phyloP scores from a whole-genome alignment of 306 rosid species.

The Rubus parviflorus region DNA sequence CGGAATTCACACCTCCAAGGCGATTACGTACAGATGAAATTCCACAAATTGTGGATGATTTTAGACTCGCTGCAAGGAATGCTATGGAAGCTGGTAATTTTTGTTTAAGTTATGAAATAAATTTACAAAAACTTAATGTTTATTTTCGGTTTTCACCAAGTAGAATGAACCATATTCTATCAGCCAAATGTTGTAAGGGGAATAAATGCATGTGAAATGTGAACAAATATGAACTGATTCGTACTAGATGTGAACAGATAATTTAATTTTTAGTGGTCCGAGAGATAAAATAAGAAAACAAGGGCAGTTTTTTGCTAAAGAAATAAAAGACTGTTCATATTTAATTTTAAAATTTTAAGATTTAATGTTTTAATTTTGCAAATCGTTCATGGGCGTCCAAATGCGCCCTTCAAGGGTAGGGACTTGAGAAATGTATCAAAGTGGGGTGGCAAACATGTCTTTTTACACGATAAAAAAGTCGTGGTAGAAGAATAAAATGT shows the following conservation, averaged over 20 bases:
- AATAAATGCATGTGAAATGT: too few relatives aligned
- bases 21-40: conserved; percentile 51
- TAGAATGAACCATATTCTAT: neutral
- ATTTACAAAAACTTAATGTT: neutral
- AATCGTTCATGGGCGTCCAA: too few relatives aligned
- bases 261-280: neutral
- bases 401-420: too few relatives aligned
- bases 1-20: conserved; percentile 51
- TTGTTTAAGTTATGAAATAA: neutral
- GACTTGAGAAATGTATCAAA: too few relatives aligned
- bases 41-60: conserved; percentile 47
- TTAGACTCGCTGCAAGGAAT: conserved; percentile 48
- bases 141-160: neutral
- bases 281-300: neutral
- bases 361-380: neutral
- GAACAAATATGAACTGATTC: too few relatives aligned
- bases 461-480: neutral
- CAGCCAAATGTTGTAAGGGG: neutral
- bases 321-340: neutral
- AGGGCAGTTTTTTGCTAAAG: neutral
- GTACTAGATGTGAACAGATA: too few relatives aligned
- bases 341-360: neutral
- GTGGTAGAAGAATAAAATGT: neutral
- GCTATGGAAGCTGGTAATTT: conserved; percentile 64
- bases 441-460: neutral